These are phyloP conservation scores for Colletotrichum salicis DNA, from an alignment of 2,329 filamentous ascomycete genomes.

Conservation along the genomic window DNA sequence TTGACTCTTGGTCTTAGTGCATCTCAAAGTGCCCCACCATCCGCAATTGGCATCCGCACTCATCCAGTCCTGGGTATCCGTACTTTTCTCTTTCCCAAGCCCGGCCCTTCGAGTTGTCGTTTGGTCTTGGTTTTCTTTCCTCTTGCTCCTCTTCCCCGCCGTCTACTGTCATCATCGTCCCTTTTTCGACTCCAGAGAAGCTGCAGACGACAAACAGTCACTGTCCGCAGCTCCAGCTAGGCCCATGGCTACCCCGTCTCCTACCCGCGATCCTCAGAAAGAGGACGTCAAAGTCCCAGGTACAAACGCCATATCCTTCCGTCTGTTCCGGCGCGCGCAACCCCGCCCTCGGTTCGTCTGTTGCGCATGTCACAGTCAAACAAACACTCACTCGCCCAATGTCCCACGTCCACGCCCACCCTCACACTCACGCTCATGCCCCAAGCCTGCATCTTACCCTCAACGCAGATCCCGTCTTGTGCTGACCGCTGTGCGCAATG, in stretches of 20 bases:
- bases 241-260: constrained; percentile 26
- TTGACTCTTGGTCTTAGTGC: background rate
- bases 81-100: constrained; percentile 33
- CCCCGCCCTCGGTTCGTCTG: constrained; percentile 36
- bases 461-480: constrained; percentile 7
- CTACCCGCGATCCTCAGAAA: constrained; percentile 19
- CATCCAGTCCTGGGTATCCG: constrained; percentile 25
- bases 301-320: constrained; percentile 31
- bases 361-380: constrained; percentile 35
- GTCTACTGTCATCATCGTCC: constrained; percentile 1
- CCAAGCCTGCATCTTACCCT: background rate
- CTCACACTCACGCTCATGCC: background rate
- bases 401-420: background rate
- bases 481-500: constrained; percentile 36
- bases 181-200: background rate
- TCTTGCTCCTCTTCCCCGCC: constrained; percentile 21
- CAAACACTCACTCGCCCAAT: constrained; percentile 11
- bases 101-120: constrained; percentile 20
- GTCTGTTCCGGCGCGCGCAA: constrained; percentile 34
- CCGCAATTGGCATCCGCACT: constrained; percentile 35
- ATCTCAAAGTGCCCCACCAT: constrained; percentile 33
- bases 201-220: background rate
- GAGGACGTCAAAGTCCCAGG: constrained; percentile 24
- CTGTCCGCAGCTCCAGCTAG: background rate
- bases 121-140: constrained; percentile 32